Base-by-base conservation (phyloP, 306 rosid genomes). In the Lathyrus tuberosus region DNA sequence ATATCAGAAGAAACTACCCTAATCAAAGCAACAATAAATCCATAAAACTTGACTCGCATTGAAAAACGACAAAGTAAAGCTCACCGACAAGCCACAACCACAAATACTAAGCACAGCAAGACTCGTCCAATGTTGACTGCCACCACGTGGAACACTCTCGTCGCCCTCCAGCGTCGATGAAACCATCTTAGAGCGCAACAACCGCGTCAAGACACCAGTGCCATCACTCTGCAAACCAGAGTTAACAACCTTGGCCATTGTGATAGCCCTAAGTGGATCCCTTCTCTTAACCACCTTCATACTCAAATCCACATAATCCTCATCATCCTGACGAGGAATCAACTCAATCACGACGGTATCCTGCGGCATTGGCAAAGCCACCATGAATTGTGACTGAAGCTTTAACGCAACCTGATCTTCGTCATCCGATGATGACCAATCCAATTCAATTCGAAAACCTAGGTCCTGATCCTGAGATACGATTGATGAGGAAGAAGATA, bases 381-480 rank as follows among this genome's bases (percentile, higher is more conserved):
- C 96, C 97, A 93, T 93, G 33, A 93, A 91, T 84, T 88, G 98
- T 67, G 98, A 90, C 83, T 90, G 96, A 71, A 93, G 97, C 84
- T 92, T 85, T 31, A 93, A 75, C 15, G 98, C 91, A 42, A 84
- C 89, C 90, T 93, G 98, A 48, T 90, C 97, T 83, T 93, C 98
- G 18, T 93, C 96, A 26, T 93, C 98, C n/a, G 91, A 84, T 44
- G 91, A 86, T 47, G 96, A 85, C 98, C 98, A 93, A 8, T 93
- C 98, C 86, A 90, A 79, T 72, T 93, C 93, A 70, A 93, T 84
- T 54, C 96, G 92, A 78, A 84, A 93, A 15, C 96, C 97, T 48
- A 85, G 70, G 64, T 90, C 98, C 67, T 79, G 98, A 63, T 86
- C 91, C 70, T 82, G 93, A 35, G 84, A 64, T 31, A 76, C 56